Conservation (phyloP, 129 eudicot species). For the Escallonia rubra region DNA sequence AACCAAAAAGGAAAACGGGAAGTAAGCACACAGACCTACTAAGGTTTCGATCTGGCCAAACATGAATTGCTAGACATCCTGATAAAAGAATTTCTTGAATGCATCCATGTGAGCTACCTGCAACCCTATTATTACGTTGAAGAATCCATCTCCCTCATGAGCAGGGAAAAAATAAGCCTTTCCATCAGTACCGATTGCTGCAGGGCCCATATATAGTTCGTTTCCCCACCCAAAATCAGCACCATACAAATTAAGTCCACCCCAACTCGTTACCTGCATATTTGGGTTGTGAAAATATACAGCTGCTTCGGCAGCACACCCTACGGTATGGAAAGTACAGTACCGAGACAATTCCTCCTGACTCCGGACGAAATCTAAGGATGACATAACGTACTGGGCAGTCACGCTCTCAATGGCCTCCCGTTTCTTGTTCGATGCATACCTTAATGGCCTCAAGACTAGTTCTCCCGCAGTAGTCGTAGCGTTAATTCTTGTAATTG, state of each 20-base stretch:
- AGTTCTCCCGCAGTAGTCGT: conserved; percentile 7
- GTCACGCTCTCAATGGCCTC: conserved; percentile 15
- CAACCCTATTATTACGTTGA: neutral
- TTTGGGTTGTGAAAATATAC: neutral
- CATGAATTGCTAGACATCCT: neutral
- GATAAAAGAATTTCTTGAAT: conserved; percentile 8
- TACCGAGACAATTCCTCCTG: neutral
- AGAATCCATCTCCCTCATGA: neutral
- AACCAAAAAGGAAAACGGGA: no score
- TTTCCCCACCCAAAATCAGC: conserved; percentile 23
- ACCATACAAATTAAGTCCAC: neutral
- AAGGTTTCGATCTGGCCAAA: no score
- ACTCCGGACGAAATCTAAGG: neutral
- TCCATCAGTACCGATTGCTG: conserved; percentile 1
- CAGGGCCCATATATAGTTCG: conserved; percentile 12
- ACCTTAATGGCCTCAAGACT: conserved; percentile 11
- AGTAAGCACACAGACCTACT: no score
- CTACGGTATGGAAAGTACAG: neutral
- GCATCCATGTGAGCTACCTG: conserved; percentile 8
- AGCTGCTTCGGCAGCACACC: neutral
- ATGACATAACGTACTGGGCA: conserved; percentile 14
- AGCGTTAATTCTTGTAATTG: neutral
- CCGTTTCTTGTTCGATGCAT: conserved; percentile 14
- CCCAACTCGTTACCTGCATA: neutral
- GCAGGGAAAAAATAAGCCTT: neutral